Conservation (phyloP, 192 early-diverging fungal genomes). For the Anaeromyces robustus region DNA sequence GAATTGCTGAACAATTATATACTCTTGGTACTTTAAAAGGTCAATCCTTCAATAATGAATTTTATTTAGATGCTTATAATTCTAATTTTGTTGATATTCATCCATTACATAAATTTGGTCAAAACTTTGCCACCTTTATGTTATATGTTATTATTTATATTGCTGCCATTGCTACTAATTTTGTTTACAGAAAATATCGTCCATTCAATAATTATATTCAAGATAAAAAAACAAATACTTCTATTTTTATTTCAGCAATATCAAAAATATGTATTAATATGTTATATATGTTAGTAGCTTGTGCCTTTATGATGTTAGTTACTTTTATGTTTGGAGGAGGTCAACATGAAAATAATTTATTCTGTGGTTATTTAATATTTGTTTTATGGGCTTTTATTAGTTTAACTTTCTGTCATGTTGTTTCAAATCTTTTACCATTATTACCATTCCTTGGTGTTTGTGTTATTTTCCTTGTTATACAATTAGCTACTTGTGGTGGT, state of each 20-base stretch:
- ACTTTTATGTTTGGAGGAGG: not conserved
- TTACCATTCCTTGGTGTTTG: not conserved
- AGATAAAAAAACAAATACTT: not conserved
- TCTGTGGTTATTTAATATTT: not conserved
- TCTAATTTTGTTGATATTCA: not conserved
- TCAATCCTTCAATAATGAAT: not conserved
- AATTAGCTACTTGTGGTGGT: not conserved
- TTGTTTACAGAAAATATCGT: not conserved
- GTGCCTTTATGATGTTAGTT: not conserved
- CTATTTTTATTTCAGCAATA: not conserved
- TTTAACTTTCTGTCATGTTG: not conserved
- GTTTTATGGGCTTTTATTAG: not conserved
- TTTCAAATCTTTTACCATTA: not conserved
- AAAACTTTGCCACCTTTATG: not conserved
- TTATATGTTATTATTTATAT: not conserved
- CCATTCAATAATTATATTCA: not conserved
- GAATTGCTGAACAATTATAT: too few species aligned
- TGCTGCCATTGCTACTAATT: not conserved
- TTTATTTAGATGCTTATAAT: not conserved
- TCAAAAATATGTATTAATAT: not conserved
- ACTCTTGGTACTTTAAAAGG: not conserved
- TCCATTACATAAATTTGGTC: not conserved
- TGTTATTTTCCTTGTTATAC: not conserved
- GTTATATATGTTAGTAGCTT: not conserved
- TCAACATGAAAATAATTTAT: not conserved